Evolutionary conservation across 768 basidiomycete species (phyloP).

Genomic region (Phaffia tasmanica): DNA sequence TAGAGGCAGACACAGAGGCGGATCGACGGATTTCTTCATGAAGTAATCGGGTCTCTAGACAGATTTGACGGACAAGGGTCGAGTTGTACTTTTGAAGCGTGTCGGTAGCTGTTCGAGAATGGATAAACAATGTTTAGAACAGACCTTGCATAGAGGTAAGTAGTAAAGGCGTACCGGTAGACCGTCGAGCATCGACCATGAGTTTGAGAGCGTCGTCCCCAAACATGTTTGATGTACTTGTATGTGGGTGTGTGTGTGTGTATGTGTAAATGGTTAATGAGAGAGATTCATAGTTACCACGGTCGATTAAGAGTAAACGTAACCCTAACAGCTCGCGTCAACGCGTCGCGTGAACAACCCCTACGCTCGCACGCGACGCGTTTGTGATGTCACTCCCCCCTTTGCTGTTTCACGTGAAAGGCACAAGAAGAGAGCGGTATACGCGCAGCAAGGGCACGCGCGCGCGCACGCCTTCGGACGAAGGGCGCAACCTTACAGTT

Average conservation of each 20-base stretch:
- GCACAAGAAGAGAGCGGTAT: too few relatives aligned
- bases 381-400: too few relatives aligned
- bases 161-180: constrained; percentile 41
- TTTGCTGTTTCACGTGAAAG: too few relatives aligned
- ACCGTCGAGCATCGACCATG: constrained; percentile 71
- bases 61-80: constrained; percentile 66
- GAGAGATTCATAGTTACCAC: too few relatives aligned
- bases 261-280: too few relatives aligned
- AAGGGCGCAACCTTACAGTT: too few relatives aligned
- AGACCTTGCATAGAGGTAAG: not conserved
- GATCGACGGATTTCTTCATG: constrained; percentile 32
- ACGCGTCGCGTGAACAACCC: too few relatives aligned
- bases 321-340: too few relatives aligned
- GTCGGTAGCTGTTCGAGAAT: constrained; percentile 47
- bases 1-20: constrained; percentile 36
- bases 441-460: too few relatives aligned
- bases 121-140: not conserved
- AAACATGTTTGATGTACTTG: constrained; percentile 35
- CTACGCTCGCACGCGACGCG: too few relatives aligned
- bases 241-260: not conserved
- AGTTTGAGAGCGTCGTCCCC: constrained; percentile 78
- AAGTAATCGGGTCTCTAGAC: constrained; percentile 84
- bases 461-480: too few relatives aligned
- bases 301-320: too few relatives aligned
- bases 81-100: constrained; percentile 87